These are phyloP conservation scores for Nothophaeocryptopus gaeumannii DNA, from an alignment of 2,329 filamentous ascomycete species.

Conservation along the genomic window DNA sequence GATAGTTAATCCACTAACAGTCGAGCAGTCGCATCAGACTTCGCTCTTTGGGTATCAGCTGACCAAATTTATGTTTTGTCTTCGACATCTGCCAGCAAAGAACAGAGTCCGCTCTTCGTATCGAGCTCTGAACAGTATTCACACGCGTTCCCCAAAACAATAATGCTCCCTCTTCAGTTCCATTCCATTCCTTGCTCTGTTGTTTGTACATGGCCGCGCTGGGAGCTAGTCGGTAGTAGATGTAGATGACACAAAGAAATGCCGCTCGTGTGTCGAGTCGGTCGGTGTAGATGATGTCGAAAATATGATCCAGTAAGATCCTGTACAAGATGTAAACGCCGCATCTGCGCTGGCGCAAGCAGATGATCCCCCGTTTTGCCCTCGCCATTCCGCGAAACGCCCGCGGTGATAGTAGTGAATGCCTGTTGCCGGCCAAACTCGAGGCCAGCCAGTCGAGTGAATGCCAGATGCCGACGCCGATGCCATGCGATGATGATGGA, in stretches of 20 bases:
- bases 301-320: conserved; percentile 18
- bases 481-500: conserved; percentile 16
- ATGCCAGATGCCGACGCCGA: conserved; percentile 11
- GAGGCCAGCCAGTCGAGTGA: conserved; percentile 18
- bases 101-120: conserved; percentile 10
- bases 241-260: conserved; percentile 12
- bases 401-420: neutral
- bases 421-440: conserved; percentile 2
- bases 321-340: conserved; percentile 20
- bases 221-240: conserved; percentile 5
- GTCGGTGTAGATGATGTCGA: conserved; percentile 5
- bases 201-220: conserved; percentile 18
- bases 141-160: conserved; percentile 5
- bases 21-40: conserved; percentile 10
- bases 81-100: conserved; percentile 13
- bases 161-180: conserved; percentile 11
- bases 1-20: conserved; percentile 12
- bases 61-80: conserved; percentile 12
- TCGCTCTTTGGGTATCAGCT: conserved; percentile 25
- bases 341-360: conserved; percentile 11
- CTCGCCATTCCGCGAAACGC: conserved; percentile 1
- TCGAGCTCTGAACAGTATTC: conserved; percentile 14
- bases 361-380: conserved; percentile 9
- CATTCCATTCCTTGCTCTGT: conserved; percentile 7
- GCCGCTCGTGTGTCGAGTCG: conserved; percentile 4